Base-by-base conservation (phyloP, 2,329 filamentous ascomycete genomes). In the Exophiala phaeomuriformis region DNA sequence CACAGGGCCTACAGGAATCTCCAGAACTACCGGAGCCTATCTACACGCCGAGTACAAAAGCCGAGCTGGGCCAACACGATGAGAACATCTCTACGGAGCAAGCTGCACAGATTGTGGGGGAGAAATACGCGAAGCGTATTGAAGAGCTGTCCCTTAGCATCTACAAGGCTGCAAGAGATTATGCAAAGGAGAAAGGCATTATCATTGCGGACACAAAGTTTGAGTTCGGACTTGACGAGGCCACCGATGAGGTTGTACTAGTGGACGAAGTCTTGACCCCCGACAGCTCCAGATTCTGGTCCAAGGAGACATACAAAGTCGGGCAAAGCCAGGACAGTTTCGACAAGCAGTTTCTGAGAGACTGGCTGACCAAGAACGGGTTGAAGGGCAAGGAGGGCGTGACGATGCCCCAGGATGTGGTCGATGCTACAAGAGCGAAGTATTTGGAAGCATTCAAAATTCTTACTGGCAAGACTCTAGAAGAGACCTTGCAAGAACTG, bases 191-290 rank as follows among this genome's bases (percentile, higher is more conserved):
- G 59, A 79, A 80, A 5, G 86, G 85, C 7, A 85, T 90, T 60
- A 83, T 90, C 65, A 86, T 90, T 53, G 86, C 85, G 1, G 84
- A 88, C 65, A 87, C 84, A 2, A 88, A 88, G 66, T 86, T 88
- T 66, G 84, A 88, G 71, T 91, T 89, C 65, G 85, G 83, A 1
- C 72, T 87, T 12, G 82, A 85, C 61, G 76, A 80, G 58, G 77
- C 72, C 52, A 82, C 80, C 1, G 77, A 81, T 56, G 80, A 86
- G 64, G 77, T 93, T 5, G 80, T 90, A 35, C 75, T 91, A 48
- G 82, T 90, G 3, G 89, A 95, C 66, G 89, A 95, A 73, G 88
- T 94, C 27, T 73, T 95, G 56, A 94, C 89, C 5, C 89, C 90
- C 2, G 85, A 89, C 68, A 85, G 81, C 51, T 91, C 86, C 47